A percentile compares a stretch with the other conserved stretches of the same genome.
These are phyloP conservation scores for Cocos nucifera DNA, from an alignment of 176 grass and related monocot species.

Conservation along the genomic window DNA sequence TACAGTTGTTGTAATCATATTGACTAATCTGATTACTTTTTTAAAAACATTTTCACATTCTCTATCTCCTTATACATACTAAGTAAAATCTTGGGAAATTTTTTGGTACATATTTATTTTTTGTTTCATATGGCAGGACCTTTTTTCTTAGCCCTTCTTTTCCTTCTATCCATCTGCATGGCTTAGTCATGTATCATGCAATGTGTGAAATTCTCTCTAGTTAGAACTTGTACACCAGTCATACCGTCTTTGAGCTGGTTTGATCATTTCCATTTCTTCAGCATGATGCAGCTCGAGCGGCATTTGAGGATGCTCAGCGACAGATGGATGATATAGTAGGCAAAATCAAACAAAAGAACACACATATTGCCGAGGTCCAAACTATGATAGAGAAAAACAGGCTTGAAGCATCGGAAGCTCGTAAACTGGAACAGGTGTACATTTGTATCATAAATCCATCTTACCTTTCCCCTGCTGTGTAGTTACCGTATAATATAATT, in stretches of 20 bases:
- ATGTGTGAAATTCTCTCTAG: too few species aligned
- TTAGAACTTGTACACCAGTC: too few species aligned
- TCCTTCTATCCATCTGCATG: constrained; percentile 3
- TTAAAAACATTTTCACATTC: too few species aligned
- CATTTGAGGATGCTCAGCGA: constrained; percentile 53
- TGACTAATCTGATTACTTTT: too few species aligned
- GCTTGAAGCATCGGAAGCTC: constrained; percentile 54
- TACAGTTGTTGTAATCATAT: too few species aligned
- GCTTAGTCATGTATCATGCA: too few species aligned
- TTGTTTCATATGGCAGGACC: background rate
- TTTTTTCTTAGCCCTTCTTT: background rate
- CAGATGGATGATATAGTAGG: constrained; percentile 63
- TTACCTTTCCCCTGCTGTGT: background rate
- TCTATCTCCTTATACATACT: too few species aligned
- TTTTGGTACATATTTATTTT: background rate
- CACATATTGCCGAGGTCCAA: constrained; percentile 39
- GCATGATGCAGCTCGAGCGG: constrained; percentile 59
- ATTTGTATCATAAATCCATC: too few species aligned
- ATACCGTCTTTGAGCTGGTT: too few species aligned
- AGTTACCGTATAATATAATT: background rate
- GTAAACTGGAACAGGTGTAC: constrained; percentile 55
- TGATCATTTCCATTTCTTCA: constrained; percentile 20
- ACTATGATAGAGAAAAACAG: constrained; percentile 54
- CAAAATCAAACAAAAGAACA: constrained; percentile 43
- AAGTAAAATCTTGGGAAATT: too few species aligned